These are phyloP conservation scores for Globisporangium takayamanum DNA, from an alignment of 352 stramenopile species.

Conservation along the genomic window DNA sequence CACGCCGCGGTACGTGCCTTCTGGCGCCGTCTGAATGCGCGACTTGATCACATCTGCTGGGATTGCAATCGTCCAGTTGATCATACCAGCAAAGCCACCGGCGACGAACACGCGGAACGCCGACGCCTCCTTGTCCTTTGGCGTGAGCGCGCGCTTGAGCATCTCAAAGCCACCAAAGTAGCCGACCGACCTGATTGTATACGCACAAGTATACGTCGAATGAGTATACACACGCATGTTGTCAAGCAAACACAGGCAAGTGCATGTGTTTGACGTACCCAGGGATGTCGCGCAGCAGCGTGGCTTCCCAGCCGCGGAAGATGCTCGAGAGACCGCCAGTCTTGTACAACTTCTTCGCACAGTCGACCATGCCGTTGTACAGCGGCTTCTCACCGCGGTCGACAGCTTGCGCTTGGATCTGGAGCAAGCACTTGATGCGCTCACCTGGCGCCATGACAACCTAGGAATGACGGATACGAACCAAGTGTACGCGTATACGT, in stretches of 20 bases:
- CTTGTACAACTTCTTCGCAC: constrained; percentile 89
- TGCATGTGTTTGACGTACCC: constrained; percentile 43
- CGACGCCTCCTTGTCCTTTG: constrained; percentile 70
- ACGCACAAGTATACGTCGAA: neutral
- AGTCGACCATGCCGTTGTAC: constrained; percentile 95
- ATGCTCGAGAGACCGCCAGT: constrained; percentile 90
- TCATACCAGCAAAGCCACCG: constrained; percentile 90
- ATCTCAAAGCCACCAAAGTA: constrained; percentile 95
- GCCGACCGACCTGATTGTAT: constrained; percentile 67
- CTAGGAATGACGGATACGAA: neutral
- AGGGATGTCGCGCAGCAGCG: constrained; percentile 92
- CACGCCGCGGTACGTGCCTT: constrained; percentile 92
- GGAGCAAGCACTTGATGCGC: constrained; percentile 94
- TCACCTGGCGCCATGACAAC: constrained; percentile 94
- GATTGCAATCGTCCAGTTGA: constrained; percentile 95
- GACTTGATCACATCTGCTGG: constrained; percentile 96
- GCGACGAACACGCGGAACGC: constrained; percentile 89
- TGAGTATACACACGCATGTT: neutral
- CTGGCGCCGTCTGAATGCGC: constrained; percentile 93
- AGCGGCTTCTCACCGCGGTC: constrained; percentile 70
- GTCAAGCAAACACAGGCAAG: neutral
- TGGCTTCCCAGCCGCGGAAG: constrained; percentile 93
- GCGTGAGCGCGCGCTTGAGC: constrained; percentile 86
- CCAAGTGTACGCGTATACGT: constrained; percentile 1
- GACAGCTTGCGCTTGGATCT: constrained; percentile 88